Base-by-base conservation (phyloP, 495 filamentous ascomycete species). In the Daldinia concentrica region DNA sequence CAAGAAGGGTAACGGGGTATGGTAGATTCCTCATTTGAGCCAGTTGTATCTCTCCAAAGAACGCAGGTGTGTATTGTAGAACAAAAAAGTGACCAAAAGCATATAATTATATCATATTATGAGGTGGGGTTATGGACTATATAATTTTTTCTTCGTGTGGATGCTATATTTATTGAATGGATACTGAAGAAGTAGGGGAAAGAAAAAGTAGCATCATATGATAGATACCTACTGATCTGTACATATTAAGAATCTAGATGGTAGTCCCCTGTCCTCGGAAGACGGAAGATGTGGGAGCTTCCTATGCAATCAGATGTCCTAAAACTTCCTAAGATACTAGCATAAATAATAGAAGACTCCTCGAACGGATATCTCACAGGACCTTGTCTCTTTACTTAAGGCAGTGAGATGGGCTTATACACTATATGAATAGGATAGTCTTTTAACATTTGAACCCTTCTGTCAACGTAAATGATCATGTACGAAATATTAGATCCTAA, bases 1-100 rank as follows among this genome's bases (percentile, higher is more conserved):
- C 56, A 22, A 76, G 58, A 41, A 75, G 43, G 29, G 34, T 17
- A 57, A 48, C 29, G 57, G 52, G 48, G 69, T 63, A 41, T n/a
- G 12, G 19, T 66, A 60, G 54, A 15, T 52, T 37, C 45, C 59
- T 74, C 75, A 81, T 80, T 69, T 72, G 52, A 65, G 45, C 66
- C 37, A 15, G 41, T 57, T 62, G 50, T n/a, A 27, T 56, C 30
- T 66, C 39, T 36, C 41, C 26, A 3, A 24, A 8, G 50, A 51
- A 68, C 26, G 51, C 26, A 17, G 36, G 56, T 64, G 51, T 41
- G 45, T 48, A 57, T 1, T 61, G 14, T 37, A 24, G 17, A 32
- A 64, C 2, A 12, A 54, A 29, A n/a, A 54, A 14, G 57, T 32
- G 30, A 29, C 27, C n/a, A 24, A 64, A 58, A 12, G 43, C 7